A percentile compares a stretch with the other conserved stretches of the same genome.
Evolutionary conservation across 2,329 filamentous ascomycete species (phyloP).

Genomic region (Pestalotiopsis sp.): DNA sequence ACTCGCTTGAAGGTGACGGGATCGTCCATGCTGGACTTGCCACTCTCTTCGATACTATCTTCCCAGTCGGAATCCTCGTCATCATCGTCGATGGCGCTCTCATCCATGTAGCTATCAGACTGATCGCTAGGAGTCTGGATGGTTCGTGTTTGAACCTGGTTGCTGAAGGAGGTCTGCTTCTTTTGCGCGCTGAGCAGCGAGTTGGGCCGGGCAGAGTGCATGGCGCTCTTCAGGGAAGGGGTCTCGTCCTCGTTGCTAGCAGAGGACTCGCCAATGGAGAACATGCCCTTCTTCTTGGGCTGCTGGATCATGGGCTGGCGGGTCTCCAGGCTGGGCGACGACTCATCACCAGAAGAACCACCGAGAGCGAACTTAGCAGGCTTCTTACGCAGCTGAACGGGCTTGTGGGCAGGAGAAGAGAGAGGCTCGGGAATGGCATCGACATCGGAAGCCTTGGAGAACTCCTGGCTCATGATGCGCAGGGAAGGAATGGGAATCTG

Average conservation of each 20-base stretch:
- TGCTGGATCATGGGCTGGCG: conserved; percentile 34
- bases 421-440: conserved; percentile 64
- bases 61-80: conserved; percentile 65
- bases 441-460: conserved; percentile 45
- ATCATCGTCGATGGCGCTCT: conserved; percentile 80
- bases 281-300: conserved; percentile 43
- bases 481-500: conserved; percentile 53
- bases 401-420: conserved; percentile 61
- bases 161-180: conserved; percentile 83
- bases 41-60: conserved; percentile 77
- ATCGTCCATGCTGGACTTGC: conserved; percentile 80
- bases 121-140: conserved; percentile 62
- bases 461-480: conserved; percentile 44
- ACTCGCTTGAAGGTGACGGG: conserved; percentile 85
- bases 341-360: conserved; percentile 77
- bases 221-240: conserved; percentile 62
- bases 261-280: conserved; percentile 61
- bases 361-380: conserved; percentile 72
- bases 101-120: conserved; percentile 70
- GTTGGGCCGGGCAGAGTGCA: conserved; percentile 47
- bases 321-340: conserved; percentile 62
- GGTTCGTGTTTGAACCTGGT: conserved; percentile 70
- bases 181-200: conserved; percentile 52
- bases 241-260: conserved; percentile 75
- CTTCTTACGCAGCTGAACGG: conserved; percentile 67